Base-by-base conservation (phyloP, 1,284 basidiomycete species). In the Trichosporon sp. region DNA sequence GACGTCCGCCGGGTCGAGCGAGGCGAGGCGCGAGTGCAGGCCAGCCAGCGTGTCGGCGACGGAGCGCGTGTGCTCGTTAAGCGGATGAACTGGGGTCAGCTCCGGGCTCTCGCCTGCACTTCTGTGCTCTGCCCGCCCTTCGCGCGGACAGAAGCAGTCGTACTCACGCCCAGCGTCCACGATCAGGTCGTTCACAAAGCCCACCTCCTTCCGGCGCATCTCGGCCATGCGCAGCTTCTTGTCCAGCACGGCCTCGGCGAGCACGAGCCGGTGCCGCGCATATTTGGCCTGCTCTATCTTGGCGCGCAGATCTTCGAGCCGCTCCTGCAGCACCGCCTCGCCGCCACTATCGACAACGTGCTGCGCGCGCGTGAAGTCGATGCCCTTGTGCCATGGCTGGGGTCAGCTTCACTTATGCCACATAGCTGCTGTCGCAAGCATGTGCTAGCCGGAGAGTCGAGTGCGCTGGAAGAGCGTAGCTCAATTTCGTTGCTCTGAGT, bases 301-400 rank as follows among this genome's bases (percentile, higher is more conserved):
- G 6, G 72, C 65, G 11, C 83, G 74, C 21, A 83, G 70, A 1
- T 74, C 66, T 23, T 78, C 77, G 8, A 84, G 70, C 23, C 72
- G 70, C 2, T 63, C 47, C n/a, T 75, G 74, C 3, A 84, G 63
- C 1, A 70, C 66, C 1, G 69, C 72, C 66, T 81, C 78, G 1
- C 81, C 81, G 15, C 75, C 73, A 0, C 76, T 73, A 1, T 69
- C 29, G 0, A 76, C 73, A 5, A 84, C 78, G 69, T 80, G 78
- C 47, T 76, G 73, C 0, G 80, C 83, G 25, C 83, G 75, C 15
- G 74, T 70, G 65, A 83, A 84, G 73, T 84, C 82, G 3, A 83
- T 72, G 4, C 76, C 80, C 27, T 76, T 70, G 42, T 83, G 83
- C 78, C 81, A 83, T 51, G 83, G 83, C 83, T 84, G 64, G 0